phyloP scores from a whole-genome alignment of 2,329 filamentous ascomycete genomes.

The Monilinia fructigena region DNA sequence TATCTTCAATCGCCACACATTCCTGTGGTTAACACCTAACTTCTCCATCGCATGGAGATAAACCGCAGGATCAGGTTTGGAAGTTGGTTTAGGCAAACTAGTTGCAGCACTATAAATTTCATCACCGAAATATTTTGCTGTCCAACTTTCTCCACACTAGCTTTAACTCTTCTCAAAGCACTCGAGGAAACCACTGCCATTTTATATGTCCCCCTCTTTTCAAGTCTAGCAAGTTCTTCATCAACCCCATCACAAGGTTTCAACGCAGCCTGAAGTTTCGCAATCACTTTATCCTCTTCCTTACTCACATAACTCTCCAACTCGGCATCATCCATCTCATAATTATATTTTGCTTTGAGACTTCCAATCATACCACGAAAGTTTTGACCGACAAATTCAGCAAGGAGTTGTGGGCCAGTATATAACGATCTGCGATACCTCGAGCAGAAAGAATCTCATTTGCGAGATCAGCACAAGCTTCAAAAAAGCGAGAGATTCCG shows the following conservation, averaged over 20 bases:
- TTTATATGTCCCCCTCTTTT: constrained; percentile 61
- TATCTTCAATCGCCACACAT: constrained; percentile 83
- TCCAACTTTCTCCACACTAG: constrained; percentile 74
- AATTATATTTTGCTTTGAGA: constrained; percentile 73
- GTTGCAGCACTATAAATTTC: constrained; percentile 80
- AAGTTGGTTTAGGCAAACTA: constrained; percentile 74
- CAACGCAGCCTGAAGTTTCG: constrained; percentile 69
- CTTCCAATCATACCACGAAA: constrained; percentile 87
- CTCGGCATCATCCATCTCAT: constrained; percentile 66
- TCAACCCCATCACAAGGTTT: constrained; percentile 68
- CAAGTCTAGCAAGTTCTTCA: constrained; percentile 64
- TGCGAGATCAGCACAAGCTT: constrained; percentile 84
- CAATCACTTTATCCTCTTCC: constrained; percentile 82
- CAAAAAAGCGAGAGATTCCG: constrained; percentile 87
- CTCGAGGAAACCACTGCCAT: constrained; percentile 81
- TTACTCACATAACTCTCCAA: constrained; percentile 70
- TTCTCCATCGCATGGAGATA: constrained; percentile 76
- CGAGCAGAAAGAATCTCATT: constrained; percentile 77
- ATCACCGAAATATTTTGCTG: constrained; percentile 79
- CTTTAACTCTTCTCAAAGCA: constrained; percentile 73
- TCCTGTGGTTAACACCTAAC: constrained; percentile 69
- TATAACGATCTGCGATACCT: constrained; percentile 64
- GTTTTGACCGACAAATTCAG: constrained; percentile 89
- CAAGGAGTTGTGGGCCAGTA: constrained; percentile 74
- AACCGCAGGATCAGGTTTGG: constrained; percentile 87